Percentiles rank a stretch among this genome's conserved stretches.
These are phyloP conservation scores for Trichoderma asperellum DNA, from an alignment of 2,329 filamentous ascomycete genomes.

Conservation along the genomic window DNA sequence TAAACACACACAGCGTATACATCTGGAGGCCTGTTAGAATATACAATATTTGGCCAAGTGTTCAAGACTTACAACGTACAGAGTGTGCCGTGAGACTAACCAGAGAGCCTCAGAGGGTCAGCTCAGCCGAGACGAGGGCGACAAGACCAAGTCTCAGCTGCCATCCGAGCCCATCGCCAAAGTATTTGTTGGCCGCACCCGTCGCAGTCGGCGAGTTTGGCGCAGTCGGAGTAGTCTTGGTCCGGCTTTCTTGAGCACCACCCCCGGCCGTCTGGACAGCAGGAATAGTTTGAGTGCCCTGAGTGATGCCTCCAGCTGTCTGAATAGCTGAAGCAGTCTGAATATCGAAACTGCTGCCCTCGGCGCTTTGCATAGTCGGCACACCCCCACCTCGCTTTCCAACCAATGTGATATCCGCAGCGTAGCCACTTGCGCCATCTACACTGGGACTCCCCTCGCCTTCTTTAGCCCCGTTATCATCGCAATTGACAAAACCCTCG, in stretches of 20 bases:
- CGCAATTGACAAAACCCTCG: not conserved
- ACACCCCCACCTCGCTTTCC: not conserved
- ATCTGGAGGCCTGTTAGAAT: not conserved
- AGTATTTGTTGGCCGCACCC: not conserved
- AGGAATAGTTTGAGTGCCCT: not conserved
- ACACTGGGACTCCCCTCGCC: not conserved
- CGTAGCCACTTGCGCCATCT: not conserved
- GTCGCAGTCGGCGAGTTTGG: not conserved
- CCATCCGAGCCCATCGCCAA: not conserved
- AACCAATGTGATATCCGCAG: not conserved
- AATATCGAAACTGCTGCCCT: no score
- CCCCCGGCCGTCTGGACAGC: not conserved
- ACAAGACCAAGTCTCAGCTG: not conserved
- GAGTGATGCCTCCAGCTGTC: not conserved
- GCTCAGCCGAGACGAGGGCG: not conserved
- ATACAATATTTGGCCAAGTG: not conserved
- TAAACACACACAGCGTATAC: no score
- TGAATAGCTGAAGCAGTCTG: not conserved
- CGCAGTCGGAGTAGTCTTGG: not conserved
- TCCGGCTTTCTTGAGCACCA: not conserved
- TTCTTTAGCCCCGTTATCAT: not conserved
- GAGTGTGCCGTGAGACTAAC: no score
- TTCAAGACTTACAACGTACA: not conserved
- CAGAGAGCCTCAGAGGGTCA: not conserved
- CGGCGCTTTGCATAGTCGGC: no score